Base-by-base conservation (phyloP, 129 eudicot genomes). In the Pittosporum tobira region DNA sequence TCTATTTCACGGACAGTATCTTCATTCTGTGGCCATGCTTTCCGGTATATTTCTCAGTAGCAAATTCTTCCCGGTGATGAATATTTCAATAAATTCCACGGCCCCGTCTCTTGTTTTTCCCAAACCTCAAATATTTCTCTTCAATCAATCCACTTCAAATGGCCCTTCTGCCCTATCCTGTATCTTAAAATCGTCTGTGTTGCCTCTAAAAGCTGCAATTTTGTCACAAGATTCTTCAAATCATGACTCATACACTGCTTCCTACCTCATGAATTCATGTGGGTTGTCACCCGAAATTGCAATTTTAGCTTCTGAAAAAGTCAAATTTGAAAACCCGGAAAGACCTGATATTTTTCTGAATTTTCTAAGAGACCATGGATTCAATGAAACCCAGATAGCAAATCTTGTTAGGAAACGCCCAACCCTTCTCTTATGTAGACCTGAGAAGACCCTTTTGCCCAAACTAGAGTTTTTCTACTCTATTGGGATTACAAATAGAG, bases 271-370 rank as follows among this genome's bases (percentile, higher is more conserved):
- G 10, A 56, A 66, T 56, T 55, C 63, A 55, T 66, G 71, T 56
- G 71, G 63, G 62, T 34, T 66, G 55, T 55, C 63, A 25, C 54
- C 71, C 30, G 62, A 66, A 45, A 21, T 22, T 31, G 63, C 71
- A 34, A 43, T 25, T 42, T 28, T 16, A 11, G 62, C 30, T 51
- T 65, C 62, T 42, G 42, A 18, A 23, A 54, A 54, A 24, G 54
- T 52, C 12, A 51, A 38, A 1, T 40, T 65, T 19, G 26, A 36
- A 34, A 49, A 28, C 47, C 44, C 18, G 7, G 53, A 65, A 26
- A 54, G 29, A 13, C 52, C 62, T 26, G 43, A 62, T 31, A 22
- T 61, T 31, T 29, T 58, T 31, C 53, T 59, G 34, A 26, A 4
- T 15, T 28, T 66, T 27, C 48, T 57, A 29, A 57, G 46, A 36